Evolutionary conservation across 2,329 filamentous ascomycete species (phyloP).

Genomic region (Coniochaeta sp.): DNA sequence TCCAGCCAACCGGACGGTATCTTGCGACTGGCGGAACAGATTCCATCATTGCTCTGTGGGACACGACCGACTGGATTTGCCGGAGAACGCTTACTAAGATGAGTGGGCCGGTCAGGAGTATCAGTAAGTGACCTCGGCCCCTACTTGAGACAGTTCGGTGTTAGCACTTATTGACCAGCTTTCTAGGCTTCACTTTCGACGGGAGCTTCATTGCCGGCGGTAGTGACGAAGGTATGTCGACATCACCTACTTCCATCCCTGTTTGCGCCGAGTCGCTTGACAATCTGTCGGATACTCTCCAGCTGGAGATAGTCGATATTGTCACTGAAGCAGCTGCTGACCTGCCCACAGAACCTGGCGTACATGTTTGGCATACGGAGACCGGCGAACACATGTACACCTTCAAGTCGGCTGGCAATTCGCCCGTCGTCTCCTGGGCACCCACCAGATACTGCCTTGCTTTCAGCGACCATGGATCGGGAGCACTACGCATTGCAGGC

Average conservation of each 20-base stretch:
- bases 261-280: too few relatives aligned
- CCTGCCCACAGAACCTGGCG: constrained; percentile 40
- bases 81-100: constrained; percentile 64
- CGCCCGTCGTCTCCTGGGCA: constrained; percentile 67
- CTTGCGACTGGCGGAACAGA: constrained; percentile 71
- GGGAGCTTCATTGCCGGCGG: constrained; percentile 69
- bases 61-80: constrained; percentile 72
- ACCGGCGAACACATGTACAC: constrained; percentile 67
- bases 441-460: constrained; percentile 68
- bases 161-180: too few relatives aligned
- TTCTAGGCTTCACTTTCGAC: constrained; percentile 70
- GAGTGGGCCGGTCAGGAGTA: constrained; percentile 60
- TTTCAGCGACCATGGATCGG: constrained; percentile 54
- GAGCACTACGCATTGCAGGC: constrained; percentile 62
- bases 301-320: neutral
- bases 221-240: constrained; percentile 59
- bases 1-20: constrained; percentile 65
- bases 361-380: constrained; percentile 67
- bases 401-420: constrained; percentile 59
- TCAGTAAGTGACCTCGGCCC: constrained; percentile 42
- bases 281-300: neutral
- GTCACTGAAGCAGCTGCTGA: constrained; percentile 7
- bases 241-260: too few relatives aligned
- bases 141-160: too few relatives aligned
- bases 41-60: constrained; percentile 69